Base-by-base conservation (phyloP, 2,329 filamentous ascomycete genomes). In the Fusarium coicis region DNA sequence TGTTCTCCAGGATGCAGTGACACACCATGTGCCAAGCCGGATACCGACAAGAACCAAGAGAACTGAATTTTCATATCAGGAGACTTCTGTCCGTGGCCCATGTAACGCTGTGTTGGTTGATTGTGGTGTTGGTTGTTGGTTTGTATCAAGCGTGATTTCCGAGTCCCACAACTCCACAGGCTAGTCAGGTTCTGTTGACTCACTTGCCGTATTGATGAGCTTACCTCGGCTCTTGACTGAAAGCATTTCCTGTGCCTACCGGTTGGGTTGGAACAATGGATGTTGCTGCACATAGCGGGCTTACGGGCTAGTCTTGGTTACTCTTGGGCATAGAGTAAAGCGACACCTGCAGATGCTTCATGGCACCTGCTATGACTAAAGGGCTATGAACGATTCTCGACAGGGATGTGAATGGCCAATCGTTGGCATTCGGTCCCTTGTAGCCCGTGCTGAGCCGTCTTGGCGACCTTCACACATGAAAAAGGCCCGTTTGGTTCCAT, bases 181-280 rank as follows among this genome's bases (percentile, higher is more conserved):
- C 47, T 52, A 34, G 30, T 11, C 9, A 34, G n/a, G 28, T 26
- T 52, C 47, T 34, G 30, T 34, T 34, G 16, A 34, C 47, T 23
- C n/a, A 19, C 47, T 18, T 23, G 16, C 30, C 16, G 16, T 19
- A 10, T 34, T 23, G 2, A 4, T 2, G 10, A 15, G 21, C 4
- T 19, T 34, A 6, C 30, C 30, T 52, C n/a, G n/a, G 30, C 6
- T 10, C 16, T 34, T 19, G 3, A 52, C 9, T 34, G 9, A 4
- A 10, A 4, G 4, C 2, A 10, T 34, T 34, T 34, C 9, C 16
- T 34, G 11, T 2, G 12, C 11, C 9, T 26, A 4, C 6, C 2
- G 10, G 16, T 5, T 7, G 6, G 10, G 16, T 5, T 7, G 6
- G 16, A 15, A 8, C 19, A 18, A 34, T 52, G 1, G 16, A 19